A percentile compares a stretch with the other conserved stretches of the same genome.
phyloP scores from a whole-genome alignment of 2,329 filamentous ascomycete genomes.

The Purpureocillium lavendulum region DNA sequence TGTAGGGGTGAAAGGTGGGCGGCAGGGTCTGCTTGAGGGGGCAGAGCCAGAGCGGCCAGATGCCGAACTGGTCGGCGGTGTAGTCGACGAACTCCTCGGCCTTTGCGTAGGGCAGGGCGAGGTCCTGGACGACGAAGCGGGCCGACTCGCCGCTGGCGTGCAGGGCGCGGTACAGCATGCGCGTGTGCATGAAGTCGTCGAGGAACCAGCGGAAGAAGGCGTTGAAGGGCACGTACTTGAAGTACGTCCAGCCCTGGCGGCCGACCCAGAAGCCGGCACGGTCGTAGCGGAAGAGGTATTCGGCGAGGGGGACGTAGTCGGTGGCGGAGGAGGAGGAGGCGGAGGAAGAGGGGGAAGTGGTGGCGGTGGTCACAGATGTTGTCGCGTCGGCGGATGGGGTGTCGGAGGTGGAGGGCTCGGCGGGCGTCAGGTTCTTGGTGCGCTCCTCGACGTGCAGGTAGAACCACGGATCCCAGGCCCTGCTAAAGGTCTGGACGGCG shows the following conservation, averaged over 20 bases:
- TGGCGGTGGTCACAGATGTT: too few species aligned
- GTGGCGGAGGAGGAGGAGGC: constrained; percentile 14
- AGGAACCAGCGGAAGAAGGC: constrained; percentile 58
- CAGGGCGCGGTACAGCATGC: constrained; percentile 65
- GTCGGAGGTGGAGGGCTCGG: constrained; percentile 6
- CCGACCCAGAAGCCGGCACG: constrained; percentile 70
- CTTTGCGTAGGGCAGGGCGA: constrained; percentile 47
- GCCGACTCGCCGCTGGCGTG: constrained; percentile 58
- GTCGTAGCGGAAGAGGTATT: constrained; percentile 73
- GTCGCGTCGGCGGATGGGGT: constrained; percentile 6
- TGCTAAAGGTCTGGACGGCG: constrained; percentile 45
- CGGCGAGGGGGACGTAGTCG: constrained; percentile 58
- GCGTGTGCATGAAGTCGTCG: constrained; percentile 65
- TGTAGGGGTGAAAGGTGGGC: constrained; percentile 49
- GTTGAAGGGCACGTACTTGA: constrained; percentile 56
- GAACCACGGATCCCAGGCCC: constrained; percentile 64
- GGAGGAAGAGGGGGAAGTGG: constrained; percentile 1
- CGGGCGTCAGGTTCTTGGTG: constrained; percentile 16
- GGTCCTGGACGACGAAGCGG: constrained; percentile 61
- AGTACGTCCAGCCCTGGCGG: constrained; percentile 57
- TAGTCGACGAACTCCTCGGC: constrained; percentile 47
- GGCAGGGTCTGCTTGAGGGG: constrained; percentile 39
- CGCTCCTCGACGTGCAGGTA: constrained; percentile 58
- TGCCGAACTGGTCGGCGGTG: constrained; percentile 39
- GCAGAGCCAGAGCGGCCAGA: constrained; percentile 55